phyloP scores from a whole-genome alignment of 768 basidiomycete species.

The Boletus bicolor region DNA sequence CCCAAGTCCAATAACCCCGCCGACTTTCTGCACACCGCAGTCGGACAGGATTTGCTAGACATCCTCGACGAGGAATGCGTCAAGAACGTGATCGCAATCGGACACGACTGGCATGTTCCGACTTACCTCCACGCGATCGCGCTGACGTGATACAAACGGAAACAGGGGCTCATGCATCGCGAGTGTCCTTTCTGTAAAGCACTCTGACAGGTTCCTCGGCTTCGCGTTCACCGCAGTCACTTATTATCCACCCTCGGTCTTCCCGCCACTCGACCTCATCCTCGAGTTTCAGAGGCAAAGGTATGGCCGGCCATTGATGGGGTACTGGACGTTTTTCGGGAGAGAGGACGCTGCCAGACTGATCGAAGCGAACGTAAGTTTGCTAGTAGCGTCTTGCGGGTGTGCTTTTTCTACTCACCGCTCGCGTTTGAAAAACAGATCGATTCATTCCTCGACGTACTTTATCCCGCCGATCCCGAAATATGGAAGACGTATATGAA shows the following conservation, averaged over 20 bases:
- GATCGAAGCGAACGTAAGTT: constrained; percentile 36
- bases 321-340: constrained; percentile 42
- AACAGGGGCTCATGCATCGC: constrained; percentile 35
- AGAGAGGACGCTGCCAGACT: constrained; percentile 29
- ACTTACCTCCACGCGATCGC: neutral
- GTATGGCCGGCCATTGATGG: constrained; percentile 38
- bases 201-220: constrained; percentile 40
- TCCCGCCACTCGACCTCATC: constrained; percentile 26
- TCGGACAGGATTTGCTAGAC: constrained; percentile 36
- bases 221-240: constrained; percentile 37
- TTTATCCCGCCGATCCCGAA: constrained; percentile 34
- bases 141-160: constrained; percentile 1
- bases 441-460: constrained; percentile 38
- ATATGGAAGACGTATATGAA: constrained; percentile 36
- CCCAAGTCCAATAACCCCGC: constrained; percentile 36
- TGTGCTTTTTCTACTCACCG: neutral
- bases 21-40: constrained; percentile 25
- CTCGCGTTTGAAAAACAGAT: constrained; percentile 20
- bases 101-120: constrained; percentile 38
- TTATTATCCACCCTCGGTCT: constrained; percentile 29
- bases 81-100: constrained; percentile 33
- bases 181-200: constrained; percentile 37
- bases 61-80: constrained; percentile 37
- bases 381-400: neutral
- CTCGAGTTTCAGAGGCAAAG: constrained; percentile 25